Evolutionary conservation across 2,329 filamentous ascomycete genomes (phyloP), one percentile per base, ranked within the genome.

Genomic region (Acrodontium crateriforme): DNA sequence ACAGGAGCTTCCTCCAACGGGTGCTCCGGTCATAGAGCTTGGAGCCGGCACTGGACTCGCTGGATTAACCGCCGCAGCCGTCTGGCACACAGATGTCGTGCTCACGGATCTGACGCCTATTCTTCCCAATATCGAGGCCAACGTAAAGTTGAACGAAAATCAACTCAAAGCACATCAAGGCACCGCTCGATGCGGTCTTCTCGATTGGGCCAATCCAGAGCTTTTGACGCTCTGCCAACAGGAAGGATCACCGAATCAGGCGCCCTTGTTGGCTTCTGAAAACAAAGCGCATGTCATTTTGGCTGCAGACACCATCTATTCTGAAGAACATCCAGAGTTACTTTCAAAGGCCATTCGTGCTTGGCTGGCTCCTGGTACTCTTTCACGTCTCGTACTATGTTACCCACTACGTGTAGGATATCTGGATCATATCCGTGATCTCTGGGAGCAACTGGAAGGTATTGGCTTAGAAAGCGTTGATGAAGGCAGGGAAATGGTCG

Each of bases 231-330:
- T 36, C 30, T 7, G 31, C 35, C 7, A 32, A 32, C 16, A 27
- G 29, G 16, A 24, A 25, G 23, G 25, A 18, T n/a, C 28, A 33
- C 17, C 18, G 18, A n/a, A 14, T 28, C 3, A 11, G 18, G n/a
- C n/a, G n/a, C 9, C 3, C 16, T 4, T 24, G 1, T 22, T 17
- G 14, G 18, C 24, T 21, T 9, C 12, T 11, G 16, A 6, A 10
- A 10, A 17, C 8, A 52, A 50, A 34, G 48, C 55, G 13, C 43
- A 44, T 16, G 39, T 59, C 10, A 51, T 61, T 16, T 38, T 61
- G 2, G 56, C 56, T 1, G 57, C 57, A 5, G 58, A 61, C 31
- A 56, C 53, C 1, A 43, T 58, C 9, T 61, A 61, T 37, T 49
- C 44, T 5, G 52, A 56, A 16, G 53, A 58, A 11, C 58, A 61